These are phyloP conservation scores for Erodium moschatum DNA, from an alignment of 441 rosid genomes.

Conservation along the genomic window DNA sequence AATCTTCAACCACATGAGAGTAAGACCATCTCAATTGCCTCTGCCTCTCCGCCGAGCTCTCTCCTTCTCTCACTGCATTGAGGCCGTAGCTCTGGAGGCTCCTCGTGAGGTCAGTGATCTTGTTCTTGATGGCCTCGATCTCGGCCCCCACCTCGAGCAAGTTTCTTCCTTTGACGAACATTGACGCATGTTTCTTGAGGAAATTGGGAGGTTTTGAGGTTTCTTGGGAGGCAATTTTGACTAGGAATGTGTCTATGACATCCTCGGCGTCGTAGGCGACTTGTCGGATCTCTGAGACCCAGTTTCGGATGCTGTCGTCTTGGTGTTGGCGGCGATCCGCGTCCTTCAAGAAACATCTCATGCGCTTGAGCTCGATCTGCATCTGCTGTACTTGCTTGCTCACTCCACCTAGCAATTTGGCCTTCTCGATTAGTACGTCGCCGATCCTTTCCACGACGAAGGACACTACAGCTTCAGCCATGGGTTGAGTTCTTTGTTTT, in stretches of 20 bases:
- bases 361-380: slow-evolving; percentile 19
- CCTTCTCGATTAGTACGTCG: slow-evolving; percentile 15
- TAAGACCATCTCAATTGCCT: slow-evolving; percentile 6
- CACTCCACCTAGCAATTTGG: slow-evolving; percentile 10
- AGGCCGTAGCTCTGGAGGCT: slow-evolving; percentile 7
- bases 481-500: background rate
- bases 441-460: slow-evolving; percentile 10
- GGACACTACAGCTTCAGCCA: slow-evolving; percentile 21
- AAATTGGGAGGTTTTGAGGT: background rate
- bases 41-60: background rate
- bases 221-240: background rate
- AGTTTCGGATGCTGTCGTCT: slow-evolving; percentile 11
- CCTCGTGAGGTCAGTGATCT: background rate
- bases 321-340: slow-evolving; percentile 16
- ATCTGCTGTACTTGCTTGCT: slow-evolving; percentile 5
- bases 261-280: slow-evolving; percentile 22
- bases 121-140: background rate
- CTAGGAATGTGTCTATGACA: slow-evolving; percentile 11
- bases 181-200: background rate
- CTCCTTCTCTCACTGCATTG: background rate
- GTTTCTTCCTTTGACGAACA: background rate
- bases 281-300: slow-evolving; percentile 14
- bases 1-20: slow-evolving; percentile 16
- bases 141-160: background rate
- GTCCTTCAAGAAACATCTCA: slow-evolving; percentile 21